Conservation (phyloP, 129 eudicot species). For the Scalesia atractyloides region DNA sequence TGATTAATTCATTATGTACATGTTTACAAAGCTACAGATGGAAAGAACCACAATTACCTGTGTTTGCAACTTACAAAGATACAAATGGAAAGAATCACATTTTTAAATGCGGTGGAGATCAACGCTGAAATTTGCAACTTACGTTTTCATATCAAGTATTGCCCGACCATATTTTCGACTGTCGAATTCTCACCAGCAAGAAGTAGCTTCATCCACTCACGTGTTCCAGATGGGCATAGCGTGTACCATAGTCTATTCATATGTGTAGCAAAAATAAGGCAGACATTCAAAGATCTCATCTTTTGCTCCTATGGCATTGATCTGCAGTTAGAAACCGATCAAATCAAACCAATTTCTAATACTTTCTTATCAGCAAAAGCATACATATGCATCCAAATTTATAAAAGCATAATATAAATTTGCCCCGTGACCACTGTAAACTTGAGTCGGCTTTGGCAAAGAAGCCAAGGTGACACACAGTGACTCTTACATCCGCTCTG, state of each 20-base stretch:
- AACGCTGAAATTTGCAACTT: too few species aligned
- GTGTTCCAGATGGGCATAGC: constrained; percentile 92
- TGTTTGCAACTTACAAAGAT: too few species aligned
- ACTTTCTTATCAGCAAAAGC: neutral
- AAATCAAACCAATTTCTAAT: neutral
- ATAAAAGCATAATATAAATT: neutral
- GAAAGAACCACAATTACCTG: too few species aligned
- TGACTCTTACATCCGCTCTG: constrained; percentile 90
- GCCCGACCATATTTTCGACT: constrained; percentile 27
- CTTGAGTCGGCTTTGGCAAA: constrained; percentile 83
- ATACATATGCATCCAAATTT: neutral
- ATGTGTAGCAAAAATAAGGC: too few species aligned
- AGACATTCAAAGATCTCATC: too few species aligned
- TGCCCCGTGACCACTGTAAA: constrained; percentile 95
- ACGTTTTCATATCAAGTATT: constrained; percentile 41
- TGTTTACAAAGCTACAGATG: too few species aligned
- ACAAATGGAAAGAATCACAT: too few species aligned
- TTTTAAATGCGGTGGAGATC: too few species aligned
- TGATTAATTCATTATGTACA: too few species aligned
- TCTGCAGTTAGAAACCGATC: too few species aligned
- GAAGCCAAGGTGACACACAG: constrained; percentile 80
- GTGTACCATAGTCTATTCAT: constrained; percentile 88
- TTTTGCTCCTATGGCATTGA: too few species aligned
- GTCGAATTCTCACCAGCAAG: constrained; percentile 35
- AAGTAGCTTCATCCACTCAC: constrained; percentile 88